Evolutionary conservation across 805 yeast genomes (phyloP), one percentile per base, ranked within the genome.

Genomic region (Candida chilensis): DNA sequence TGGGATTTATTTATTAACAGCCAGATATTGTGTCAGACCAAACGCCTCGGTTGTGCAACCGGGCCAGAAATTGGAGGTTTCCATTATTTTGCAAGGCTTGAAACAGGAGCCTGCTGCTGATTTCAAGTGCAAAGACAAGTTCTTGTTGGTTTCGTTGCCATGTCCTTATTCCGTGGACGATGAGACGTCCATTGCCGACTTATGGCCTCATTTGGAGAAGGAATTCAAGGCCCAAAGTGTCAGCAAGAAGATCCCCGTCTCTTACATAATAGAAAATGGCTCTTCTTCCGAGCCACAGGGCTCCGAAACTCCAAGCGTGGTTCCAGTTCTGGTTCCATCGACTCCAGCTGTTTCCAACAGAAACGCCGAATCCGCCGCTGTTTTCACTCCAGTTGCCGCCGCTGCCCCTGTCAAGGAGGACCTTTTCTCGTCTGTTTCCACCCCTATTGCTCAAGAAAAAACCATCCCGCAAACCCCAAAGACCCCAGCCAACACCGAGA

Each of bases 91-190:
- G 38, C 88, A 88, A 57, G 95, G 95, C 11, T 67, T 83, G 42
- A 61, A 76, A 32, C 75, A 76, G 45, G 90, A 84, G 36, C 88
- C 94, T 31, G 63, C 74, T 3, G 57, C 73, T 29, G 86, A 76
- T 48, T 74, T 69, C 59, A 80, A 78, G 57, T 82, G 94, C 58
- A 82, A 78, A 54, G 97, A 92, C 60, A 92, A 92, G 62, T 92
- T 92, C 54, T 73, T 90, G 47, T 77, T 92, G 36, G 88, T 88
- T 42, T 74, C 94, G 17, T 68, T 87, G 40, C 94, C 95, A 28
- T 74, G 86, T 37, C 76, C 81, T 12, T 56, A 62, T 31, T 71
- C 66, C 33, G 53, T 72, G 37, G 69, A 69, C 37, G 76, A 74
- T 31, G 61, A 70, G 26, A 47, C 68, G 17, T 64, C 54, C 42